Conservation (phyloP, 2,329 filamentous ascomycete species). For the Metarhizium robertsii region DNA sequence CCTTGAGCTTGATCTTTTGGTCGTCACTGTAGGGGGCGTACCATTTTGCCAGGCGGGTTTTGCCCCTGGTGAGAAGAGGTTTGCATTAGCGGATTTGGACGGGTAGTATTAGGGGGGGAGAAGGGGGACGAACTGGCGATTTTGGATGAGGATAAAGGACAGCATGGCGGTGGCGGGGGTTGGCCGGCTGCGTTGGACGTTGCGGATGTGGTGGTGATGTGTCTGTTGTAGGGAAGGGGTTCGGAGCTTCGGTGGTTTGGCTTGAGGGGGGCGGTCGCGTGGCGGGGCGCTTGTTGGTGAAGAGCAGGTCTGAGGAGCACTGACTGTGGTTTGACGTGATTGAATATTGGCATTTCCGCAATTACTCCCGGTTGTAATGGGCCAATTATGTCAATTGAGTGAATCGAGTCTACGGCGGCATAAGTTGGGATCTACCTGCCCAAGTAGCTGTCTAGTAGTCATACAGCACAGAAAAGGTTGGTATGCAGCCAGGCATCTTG, state of each 20-base stretch:
- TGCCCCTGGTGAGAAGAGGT: constrained; percentile 56
- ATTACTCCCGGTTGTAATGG: too few species aligned
- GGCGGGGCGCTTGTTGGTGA: too few species aligned
- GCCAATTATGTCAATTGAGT: too few species aligned
- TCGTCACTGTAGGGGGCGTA: constrained; percentile 98
- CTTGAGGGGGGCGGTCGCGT: not conserved
- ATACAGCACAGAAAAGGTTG: too few species aligned
- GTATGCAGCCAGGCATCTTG: too few species aligned
- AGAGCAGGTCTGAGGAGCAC: too few species aligned
- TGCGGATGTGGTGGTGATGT: not conserved
- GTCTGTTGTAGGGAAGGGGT: not conserved
- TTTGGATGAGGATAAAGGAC: constrained; percentile 85
- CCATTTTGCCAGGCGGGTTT: constrained; percentile 97
- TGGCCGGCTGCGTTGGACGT: not conserved
- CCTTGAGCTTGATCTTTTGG: constrained; percentile 98
- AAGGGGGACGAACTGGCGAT: constrained; percentile 58
- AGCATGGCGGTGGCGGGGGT: constrained; percentile 39
- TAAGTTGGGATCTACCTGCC: too few species aligned
- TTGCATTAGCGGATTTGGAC: not conserved
- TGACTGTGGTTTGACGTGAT: too few species aligned
- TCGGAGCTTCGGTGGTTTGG: constrained; percentile 5
- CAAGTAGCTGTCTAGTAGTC: too few species aligned
- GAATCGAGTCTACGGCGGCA: too few species aligned
- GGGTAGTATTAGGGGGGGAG: not conserved
- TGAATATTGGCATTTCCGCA: too few species aligned